These are phyloP conservation scores for Centaurea solstitialis DNA, from an alignment of 129 eudicot genomes.

Conservation along the genomic window DNA sequence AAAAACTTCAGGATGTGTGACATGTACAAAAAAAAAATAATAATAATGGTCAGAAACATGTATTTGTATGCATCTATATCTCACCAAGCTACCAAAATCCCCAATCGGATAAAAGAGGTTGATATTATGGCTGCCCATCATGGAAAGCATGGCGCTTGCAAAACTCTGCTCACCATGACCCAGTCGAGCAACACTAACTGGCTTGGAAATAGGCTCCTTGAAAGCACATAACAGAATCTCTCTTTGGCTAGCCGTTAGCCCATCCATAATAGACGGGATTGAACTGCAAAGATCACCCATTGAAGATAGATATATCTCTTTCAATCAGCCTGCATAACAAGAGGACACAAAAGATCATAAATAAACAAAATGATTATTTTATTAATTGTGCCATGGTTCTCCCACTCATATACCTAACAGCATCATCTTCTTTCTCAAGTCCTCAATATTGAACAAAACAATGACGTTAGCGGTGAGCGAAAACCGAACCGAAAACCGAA, in stretches of 20 bases:
- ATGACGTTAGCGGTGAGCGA: too few species aligned
- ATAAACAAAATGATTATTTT: too few species aligned
- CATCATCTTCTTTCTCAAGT: too few species aligned
- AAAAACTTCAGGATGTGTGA: neutral
- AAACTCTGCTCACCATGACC: conserved; percentile 65
- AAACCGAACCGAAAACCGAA: too few species aligned
- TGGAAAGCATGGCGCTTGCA: conserved; percentile 59
- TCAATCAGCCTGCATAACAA: too few species aligned
- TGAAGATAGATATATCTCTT: too few species aligned
- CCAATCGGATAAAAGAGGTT: conserved; percentile 59
- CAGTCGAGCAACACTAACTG: conserved; percentile 60
- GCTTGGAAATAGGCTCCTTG: conserved; percentile 53
- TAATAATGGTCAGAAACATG: neutral
- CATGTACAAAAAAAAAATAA: too few species aligned
- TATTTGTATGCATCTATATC: neutral
- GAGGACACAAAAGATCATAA: too few species aligned
- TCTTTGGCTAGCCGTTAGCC: conserved; percentile 73
- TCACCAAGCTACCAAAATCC: conserved; percentile 72
- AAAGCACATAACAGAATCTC: conserved; percentile 69
- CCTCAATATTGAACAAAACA: too few species aligned
- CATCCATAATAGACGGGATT: conserved; percentile 72
- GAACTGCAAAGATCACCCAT: conserved; percentile 68
- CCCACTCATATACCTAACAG: too few species aligned
- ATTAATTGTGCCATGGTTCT: too few species aligned
- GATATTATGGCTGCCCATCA: conserved; percentile 71